These are phyloP conservation scores for Tricholoma flavovirens DNA, from an alignment of 768 basidiomycete species.

Conservation along the genomic window DNA sequence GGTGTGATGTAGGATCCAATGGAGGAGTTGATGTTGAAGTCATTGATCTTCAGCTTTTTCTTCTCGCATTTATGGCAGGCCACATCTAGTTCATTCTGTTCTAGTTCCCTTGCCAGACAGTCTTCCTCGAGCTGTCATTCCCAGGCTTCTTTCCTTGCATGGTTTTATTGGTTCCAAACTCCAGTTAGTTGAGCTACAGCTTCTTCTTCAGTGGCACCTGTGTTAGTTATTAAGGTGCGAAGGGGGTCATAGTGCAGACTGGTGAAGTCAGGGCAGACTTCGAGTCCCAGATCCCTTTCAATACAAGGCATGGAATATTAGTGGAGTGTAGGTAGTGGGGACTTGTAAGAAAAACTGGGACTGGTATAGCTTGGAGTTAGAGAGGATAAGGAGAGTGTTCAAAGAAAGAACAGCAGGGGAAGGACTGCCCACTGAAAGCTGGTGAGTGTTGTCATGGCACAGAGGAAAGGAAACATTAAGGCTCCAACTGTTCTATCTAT, in stretches of 20 bases:
- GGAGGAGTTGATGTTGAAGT: not conserved
- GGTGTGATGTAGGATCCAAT: not conserved
- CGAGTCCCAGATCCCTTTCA: too few species aligned
- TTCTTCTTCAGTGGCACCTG: not conserved
- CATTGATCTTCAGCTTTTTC: constrained; percentile 1
- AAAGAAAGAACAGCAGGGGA: too few species aligned
- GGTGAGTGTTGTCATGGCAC: too few species aligned
- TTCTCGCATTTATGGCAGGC: not conserved
- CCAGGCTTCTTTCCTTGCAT: not conserved
- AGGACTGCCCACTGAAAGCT: too few species aligned
- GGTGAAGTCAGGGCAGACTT: too few species aligned
- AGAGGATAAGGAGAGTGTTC: too few species aligned
- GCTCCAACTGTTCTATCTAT: too few species aligned
- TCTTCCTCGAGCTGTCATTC: not conserved
- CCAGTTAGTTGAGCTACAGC: not conserved
- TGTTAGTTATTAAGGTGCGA: not conserved
- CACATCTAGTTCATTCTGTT: not conserved
- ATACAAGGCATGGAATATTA: too few species aligned
- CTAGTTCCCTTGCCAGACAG: not conserved
- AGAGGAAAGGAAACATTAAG: too few species aligned
- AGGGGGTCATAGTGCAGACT: not conserved
- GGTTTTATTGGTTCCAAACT: not conserved
- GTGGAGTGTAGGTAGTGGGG: too few species aligned
- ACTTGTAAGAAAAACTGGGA: too few species aligned
- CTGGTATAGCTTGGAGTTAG: too few species aligned